Evolutionary conservation across 1,284 basidiomycete species (phyloP).

Genomic region (Pseudozyma sp.): DNA sequence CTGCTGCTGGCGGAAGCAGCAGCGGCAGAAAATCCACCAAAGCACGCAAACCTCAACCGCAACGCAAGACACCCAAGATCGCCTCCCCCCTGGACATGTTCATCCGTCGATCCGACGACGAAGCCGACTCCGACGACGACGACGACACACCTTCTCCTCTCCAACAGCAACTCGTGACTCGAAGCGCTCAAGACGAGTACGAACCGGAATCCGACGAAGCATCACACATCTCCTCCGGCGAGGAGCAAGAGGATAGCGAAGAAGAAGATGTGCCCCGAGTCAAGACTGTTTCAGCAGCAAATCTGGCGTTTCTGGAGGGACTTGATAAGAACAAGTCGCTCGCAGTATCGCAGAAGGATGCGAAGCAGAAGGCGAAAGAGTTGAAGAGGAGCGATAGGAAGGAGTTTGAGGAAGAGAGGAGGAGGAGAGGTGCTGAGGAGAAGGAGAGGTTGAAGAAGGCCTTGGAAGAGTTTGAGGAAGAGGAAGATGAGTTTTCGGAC

Average conservation of each 20-base stretch:
- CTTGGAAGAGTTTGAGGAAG: slow-evolving; percentile 26
- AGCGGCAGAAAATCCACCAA: slow-evolving; percentile 2
- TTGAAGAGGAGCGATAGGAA: slow-evolving; percentile 27
- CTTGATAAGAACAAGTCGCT: slow-evolving; percentile 36
- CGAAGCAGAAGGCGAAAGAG: slow-evolving; percentile 36
- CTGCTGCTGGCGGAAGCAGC: slow-evolving; percentile 2
- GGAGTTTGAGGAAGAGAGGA: slow-evolving; percentile 33
- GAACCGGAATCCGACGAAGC: slow-evolving; percentile 41
- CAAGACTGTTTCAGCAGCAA: slow-evolving; percentile 41
- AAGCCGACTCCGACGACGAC: slow-evolving; percentile 9
- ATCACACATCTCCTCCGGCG: slow-evolving; percentile 29
- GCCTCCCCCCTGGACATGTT: slow-evolving; percentile 38
- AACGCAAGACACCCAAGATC: slow-evolving; percentile 22
- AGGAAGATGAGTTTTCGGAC: slow-evolving; percentile 24
- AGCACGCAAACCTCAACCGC: slow-evolving; percentile 1
- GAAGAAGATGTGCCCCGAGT: slow-evolving; percentile 3
- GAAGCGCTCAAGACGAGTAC: slow-evolving; percentile 1
- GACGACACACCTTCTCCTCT: slow-evolving; percentile 2
- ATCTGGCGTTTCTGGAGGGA: slow-evolving; percentile 30
- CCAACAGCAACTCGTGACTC: background rate
- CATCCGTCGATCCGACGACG: slow-evolving; percentile 38
- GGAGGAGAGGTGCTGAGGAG: slow-evolving; percentile 22
- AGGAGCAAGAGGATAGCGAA: slow-evolving; percentile 1
- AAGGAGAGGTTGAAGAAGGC: slow-evolving; percentile 80
- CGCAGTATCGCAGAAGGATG: slow-evolving; percentile 38